These are phyloP conservation scores for Fusarium sp. DNA, from an alignment of 2,329 filamentous ascomycete genomes.

Conservation along the genomic window DNA sequence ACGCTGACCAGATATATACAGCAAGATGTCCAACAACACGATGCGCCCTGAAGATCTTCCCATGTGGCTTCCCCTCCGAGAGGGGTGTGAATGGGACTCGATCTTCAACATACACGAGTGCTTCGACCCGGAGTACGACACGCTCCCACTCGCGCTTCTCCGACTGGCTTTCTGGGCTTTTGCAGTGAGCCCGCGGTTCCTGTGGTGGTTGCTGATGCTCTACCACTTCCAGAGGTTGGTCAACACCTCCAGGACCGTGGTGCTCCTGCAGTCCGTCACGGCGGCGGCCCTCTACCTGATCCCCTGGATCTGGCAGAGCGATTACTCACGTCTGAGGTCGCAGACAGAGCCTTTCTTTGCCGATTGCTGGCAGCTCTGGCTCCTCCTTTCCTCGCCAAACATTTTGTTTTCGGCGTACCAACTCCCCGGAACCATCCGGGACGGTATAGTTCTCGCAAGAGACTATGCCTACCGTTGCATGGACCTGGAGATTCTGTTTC, in stretches of 20 bases:
- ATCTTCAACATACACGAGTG: slow-evolving; percentile 9
- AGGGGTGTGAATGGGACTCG: slow-evolving; percentile 19
- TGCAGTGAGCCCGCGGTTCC: not conserved
- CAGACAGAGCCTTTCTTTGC: not conserved
- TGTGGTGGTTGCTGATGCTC: slow-evolving; percentile 8
- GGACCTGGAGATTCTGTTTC: slow-evolving; percentile 6
- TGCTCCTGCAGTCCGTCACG: not conserved
- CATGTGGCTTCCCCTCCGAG: slow-evolving; percentile 16
- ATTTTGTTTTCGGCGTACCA: slow-evolving; percentile 3
- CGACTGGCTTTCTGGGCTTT: slow-evolving; percentile 4
- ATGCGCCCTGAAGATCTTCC: slow-evolving; percentile 6
- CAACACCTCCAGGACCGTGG: not conserved
- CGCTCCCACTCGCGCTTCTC: slow-evolving; percentile 12
- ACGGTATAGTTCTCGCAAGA: slow-evolving; percentile 1
- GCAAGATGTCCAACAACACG: not conserved
- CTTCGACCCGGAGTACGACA: slow-evolving; percentile 22
- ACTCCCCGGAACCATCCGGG: not conserved
- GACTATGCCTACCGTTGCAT: slow-evolving; percentile 5
- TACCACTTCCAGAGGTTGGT: slow-evolving; percentile 2
- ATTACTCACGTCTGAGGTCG: not conserved
- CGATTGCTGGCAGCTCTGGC: not conserved
- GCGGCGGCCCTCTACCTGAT: not conserved
- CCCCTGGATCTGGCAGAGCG: slow-evolving; percentile 1
- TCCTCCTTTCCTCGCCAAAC: slow-evolving; percentile 1
- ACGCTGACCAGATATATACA: not conserved